Evolutionary conservation across 495 filamentous ascomycete species (phyloP).

Genomic region (Parathielavia appendiculata): DNA sequence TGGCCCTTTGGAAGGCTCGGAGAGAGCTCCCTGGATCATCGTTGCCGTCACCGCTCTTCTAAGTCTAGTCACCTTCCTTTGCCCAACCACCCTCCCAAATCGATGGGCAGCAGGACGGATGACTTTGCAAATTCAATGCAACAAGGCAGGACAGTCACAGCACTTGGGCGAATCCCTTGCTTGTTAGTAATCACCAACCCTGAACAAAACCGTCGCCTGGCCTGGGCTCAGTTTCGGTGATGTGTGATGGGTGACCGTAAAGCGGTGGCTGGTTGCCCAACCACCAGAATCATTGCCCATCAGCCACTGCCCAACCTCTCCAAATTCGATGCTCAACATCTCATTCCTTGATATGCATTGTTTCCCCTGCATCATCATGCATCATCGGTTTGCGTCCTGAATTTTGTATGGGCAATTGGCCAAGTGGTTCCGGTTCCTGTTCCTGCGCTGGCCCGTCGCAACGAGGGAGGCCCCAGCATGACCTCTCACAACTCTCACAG

Average conservation of each 20-base stretch:
- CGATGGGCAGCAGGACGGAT: not conserved
- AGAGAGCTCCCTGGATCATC: too few relatives aligned
- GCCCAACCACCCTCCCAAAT: too few relatives aligned
- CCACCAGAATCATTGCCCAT: not conserved
- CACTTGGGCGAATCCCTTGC: not conserved
- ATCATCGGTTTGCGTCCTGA: slow-evolving; percentile 17
- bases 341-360: slow-evolving; percentile 18
- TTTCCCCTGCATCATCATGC: slow-evolving; percentile 18
- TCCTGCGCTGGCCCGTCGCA: not conserved
- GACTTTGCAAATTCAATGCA: not conserved
- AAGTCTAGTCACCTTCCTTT: too few relatives aligned
- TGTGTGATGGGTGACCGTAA: not conserved
- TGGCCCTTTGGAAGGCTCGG: too few relatives aligned
- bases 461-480: slow-evolving; percentile 13
- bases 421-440: slow-evolving; percentile 11
- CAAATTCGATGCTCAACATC: slow-evolving; percentile 16
- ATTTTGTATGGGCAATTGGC: slow-evolving; percentile 19
- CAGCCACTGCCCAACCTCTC: slow-evolving; percentile 19
- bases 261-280: slow-evolving; percentile 18
- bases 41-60: too few relatives aligned
- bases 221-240: not conserved
- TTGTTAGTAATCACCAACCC: not conserved
- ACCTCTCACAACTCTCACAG: slow-evolving; percentile 24
- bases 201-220: not conserved
- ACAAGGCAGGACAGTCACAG: not conserved